Percentiles rank a stretch among this genome's conserved stretches.
These are phyloP conservation scores for Leccinum barrowsii DNA, from an alignment of 768 basidiomycete genomes.

Conservation along the genomic window DNA sequence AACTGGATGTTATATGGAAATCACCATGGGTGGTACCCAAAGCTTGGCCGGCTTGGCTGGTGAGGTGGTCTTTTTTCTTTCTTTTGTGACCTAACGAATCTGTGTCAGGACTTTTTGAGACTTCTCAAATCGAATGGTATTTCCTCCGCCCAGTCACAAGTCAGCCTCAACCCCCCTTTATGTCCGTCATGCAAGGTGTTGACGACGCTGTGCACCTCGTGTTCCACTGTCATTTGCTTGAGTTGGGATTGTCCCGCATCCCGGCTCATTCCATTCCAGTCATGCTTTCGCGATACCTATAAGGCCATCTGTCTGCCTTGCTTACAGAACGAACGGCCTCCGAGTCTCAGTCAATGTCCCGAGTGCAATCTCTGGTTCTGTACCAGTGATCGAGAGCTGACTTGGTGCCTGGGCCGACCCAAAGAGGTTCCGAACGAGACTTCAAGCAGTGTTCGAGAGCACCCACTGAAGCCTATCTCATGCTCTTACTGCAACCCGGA, in stretches of 20 bases:
- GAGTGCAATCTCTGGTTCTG: conserved; percentile 21
- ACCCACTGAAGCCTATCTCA: neutral
- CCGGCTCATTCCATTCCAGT: conserved; percentile 11
- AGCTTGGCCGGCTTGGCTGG: too few relatives aligned
- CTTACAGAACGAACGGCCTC: neutral
- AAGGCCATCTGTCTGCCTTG: conserved; percentile 9
- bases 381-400: conserved; percentile 3
- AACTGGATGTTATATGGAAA: too few relatives aligned
- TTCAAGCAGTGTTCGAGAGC: too few relatives aligned
- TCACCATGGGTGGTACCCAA: too few relatives aligned
- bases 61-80: too few relatives aligned
- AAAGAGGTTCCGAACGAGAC: neutral
- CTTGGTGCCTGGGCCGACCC: conserved; percentile 24
- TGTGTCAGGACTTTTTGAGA: conserved; percentile 14
- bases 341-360: conserved; percentile 18
- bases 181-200: conserved; percentile 14
- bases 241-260: conserved; percentile 17
- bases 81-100: neutral
- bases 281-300: conserved; percentile 12
- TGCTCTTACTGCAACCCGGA: conserved; percentile 8
- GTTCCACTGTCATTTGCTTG: conserved; percentile 18
- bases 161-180: neutral
- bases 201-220: conserved; percentile 10
- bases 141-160: neutral
- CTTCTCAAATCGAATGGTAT: conserved; percentile 13